Evolutionary conservation across 208 protist genomes (phyloP), one percentile per base, ranked within the genome.

Genomic region (Leishmania arabica): DNA sequence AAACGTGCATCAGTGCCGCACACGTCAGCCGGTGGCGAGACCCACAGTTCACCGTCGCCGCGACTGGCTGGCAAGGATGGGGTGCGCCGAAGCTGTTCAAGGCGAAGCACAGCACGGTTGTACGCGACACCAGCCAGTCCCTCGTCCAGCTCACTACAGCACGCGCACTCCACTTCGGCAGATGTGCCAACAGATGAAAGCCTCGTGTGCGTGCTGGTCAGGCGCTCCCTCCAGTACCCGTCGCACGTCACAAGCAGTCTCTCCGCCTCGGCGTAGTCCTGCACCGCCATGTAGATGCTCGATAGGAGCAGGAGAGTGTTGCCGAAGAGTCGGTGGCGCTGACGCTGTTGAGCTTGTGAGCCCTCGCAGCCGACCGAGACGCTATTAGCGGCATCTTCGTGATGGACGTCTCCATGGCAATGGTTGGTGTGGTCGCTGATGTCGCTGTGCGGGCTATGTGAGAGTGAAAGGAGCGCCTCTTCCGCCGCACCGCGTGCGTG

Each of bases 211-310:
- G 45, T 27, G 15, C 21, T 53, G 17, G 19, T 58, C 19, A 93
- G 75, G 64, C 88, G 86, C 69, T 95, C 90, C 56, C 82, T 68
- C 70, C 90, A 84, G 74, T 92, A 95, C 7, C 90, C 86, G 17
- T 83, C 75, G 53, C 89, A 92, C 42, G 89, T 93, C 27, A 86
- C 84, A 31, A 89, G 85, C 1, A 94, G 82, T 3, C 90, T 87
- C 64, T 95, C 92, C 72, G 90, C 89, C 85, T 92, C 90, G 3
- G 62, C 47, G 72, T 84, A 92, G 42, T 84, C 84, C 17, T 77
- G 75, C 24, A 83, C 86, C 3, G 86, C 89, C 58, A 74, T 87
- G 82, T 93, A 90, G 17, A 92, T 74, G 72, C 71, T 83, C 13
- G 85, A 85, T 34, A 95, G 83, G 8, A 95, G 85, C 13, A 95